Base-by-base conservation (phyloP, 1,284 basidiomycete species). In the Apiotrichum domesticum region DNA sequence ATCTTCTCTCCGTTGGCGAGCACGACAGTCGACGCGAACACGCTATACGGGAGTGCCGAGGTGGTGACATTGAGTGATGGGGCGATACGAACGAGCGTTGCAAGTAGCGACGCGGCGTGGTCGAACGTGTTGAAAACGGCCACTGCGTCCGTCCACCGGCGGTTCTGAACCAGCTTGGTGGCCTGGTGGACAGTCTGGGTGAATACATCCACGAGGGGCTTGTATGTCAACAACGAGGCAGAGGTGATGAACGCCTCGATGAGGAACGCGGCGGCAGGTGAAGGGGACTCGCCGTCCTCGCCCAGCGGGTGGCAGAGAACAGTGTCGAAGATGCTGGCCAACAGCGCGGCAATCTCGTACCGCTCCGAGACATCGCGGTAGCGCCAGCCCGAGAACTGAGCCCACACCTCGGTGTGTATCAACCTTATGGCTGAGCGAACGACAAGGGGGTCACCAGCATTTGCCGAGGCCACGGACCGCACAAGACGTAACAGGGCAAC, bases 141-240 rank as follows among this genome's bases (percentile, higher is more conserved):
- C n/a, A 58, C 57, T 1, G 70, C 67, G 42, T 71, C 69, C 6
- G 46, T 44, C 39, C 56, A 59, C 5, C 69, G 64, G 9, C 63
- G 65, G 14, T 48, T 37, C 13, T 58, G 66, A 33, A 68, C 51
- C 11, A 68, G 49, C 35, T 59, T 62, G 10, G 60, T 61, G 6
- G 63, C 61, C 6, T 68, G 56, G n/a, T 55, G 56, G 10, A 53
- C 47, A 1, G 67, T 60, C 53, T 72, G 67, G 4, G 66, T 68
- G 47, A 75, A 53, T 10, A 67, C 62, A 4, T 75, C 72, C 35
- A 73, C 51, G 9, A 73, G 43, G 1, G 72, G 72, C 52, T 70
- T 65, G 55, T 73, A 75, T 2, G 69, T 71, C 13, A 72, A 56
- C 1, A 64, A 63, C 3, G 72, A 71, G 4, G 68, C 63, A 10